phyloP scores from a whole-genome alignment of 345 rosid species.

The Carallia pectinifolia region DNA sequence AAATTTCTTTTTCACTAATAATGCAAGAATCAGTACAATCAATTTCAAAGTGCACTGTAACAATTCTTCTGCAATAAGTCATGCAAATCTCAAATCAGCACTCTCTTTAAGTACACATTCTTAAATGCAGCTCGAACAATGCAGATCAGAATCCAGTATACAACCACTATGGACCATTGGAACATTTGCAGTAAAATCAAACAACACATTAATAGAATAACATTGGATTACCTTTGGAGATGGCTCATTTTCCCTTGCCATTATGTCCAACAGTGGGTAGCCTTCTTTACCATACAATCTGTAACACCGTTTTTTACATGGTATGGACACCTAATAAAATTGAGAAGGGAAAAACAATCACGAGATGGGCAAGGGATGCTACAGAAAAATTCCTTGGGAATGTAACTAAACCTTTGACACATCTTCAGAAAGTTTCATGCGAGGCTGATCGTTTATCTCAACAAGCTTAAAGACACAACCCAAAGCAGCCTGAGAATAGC shows the following conservation, averaged over 20 bases:
- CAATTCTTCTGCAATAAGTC: no score
- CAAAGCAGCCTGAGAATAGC: constrained; percentile 90
- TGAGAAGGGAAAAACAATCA: not conserved
- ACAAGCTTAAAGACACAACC: constrained; percentile 99
- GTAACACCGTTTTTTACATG: constrained; percentile 76
- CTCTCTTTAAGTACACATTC: no score
- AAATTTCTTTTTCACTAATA: no score
- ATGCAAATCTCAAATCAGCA: no score
- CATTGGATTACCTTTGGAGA: constrained; percentile 61
- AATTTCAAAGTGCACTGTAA: not conserved
- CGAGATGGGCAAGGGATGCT: not conserved
- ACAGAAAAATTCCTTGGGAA: constrained; percentile 6
- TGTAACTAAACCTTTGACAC: constrained; percentile 70
- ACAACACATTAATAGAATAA: no score
- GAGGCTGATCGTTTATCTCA: constrained; percentile 87
- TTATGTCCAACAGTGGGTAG: constrained; percentile 88
- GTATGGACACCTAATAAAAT: constrained; percentile 73
- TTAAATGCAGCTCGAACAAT: no score
- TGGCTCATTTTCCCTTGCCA: constrained; percentile 88
- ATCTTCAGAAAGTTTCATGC: constrained; percentile 98
- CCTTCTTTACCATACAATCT: constrained; percentile 90
- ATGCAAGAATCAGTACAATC: no score
- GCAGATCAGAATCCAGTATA: no score
- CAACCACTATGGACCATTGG: no score
- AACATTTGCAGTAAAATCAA: no score